Evolutionary conservation across 371 early-diverging fungal genomes (phyloP), one percentile per base, ranked within the genome.

Genomic region (Coemansia sp.): DNA sequence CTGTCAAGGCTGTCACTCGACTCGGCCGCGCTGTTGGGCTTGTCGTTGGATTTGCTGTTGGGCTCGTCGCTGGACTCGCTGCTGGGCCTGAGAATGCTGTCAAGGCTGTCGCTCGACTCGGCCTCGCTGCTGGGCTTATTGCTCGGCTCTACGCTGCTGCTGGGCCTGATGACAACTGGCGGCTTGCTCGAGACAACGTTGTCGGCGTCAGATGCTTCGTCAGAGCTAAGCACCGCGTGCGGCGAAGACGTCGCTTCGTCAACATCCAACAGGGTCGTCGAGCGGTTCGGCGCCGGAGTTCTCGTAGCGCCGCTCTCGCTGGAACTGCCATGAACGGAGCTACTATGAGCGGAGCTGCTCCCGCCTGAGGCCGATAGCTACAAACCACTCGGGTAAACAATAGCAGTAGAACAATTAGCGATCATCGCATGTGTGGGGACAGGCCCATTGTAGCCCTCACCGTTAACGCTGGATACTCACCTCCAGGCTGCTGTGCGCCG

Each of bases 341-440:
- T 34, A 14, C 12, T 33, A 6, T 35, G 5, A 6, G 5, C 52
- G 14, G 52, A 45, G 45, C 16, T 16, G 4, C 14, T 45, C 45
- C 16, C 8, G 3, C n/a, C 8, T 8, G 54, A 36, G 54, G 35
- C 54, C 12, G 45, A 45, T 35, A 36, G 38, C 54, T 53, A 53
- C 54, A 34, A 36, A 35, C 3, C 35, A 35, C 54, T 12, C 54
- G 54, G 54, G 38, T 53, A 53, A 53, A 53, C 35, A 53, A 53
- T 16, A 53, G 38, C 35, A 53, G 54, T 16, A 35, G 35, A 11
- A 53, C 16, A 53, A 53, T 16, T 45, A 45, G 45, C 16, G 45
- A 35, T 47, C 35, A 34, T 20, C 36, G 33, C 36, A 35, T 35
- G 47, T 34, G 34, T 5, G 11, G 41, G 26, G 12, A 2, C 9